Conservation (phyloP, 768 basidiomycete genomes). For the Rhizopogon vesiculosus region DNA sequence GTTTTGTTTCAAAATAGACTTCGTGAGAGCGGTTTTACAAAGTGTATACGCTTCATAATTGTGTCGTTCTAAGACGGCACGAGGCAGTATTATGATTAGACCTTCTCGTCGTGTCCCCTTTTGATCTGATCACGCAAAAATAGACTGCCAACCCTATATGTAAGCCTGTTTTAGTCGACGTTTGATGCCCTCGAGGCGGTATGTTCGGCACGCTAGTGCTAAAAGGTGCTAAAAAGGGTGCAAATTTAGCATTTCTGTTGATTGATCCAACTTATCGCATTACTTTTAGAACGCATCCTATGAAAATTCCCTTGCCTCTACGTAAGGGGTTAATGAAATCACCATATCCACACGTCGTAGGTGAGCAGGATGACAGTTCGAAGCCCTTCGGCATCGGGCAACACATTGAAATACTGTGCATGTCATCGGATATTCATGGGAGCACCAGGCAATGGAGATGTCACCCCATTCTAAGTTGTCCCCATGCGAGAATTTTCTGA, state of each 20-base stretch:
- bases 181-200: not conserved
- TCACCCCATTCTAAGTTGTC: not conserved
- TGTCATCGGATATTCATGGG: not conserved
- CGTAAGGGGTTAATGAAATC: not conserved
- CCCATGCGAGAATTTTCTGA: not conserved
- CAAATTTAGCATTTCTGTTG: not conserved
- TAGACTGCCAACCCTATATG: not conserved
- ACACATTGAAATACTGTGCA: not conserved
- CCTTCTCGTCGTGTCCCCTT: not conserved
- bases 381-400: not conserved
- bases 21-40: not conserved
- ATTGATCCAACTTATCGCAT: not conserved
- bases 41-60: not conserved
- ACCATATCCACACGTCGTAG: not conserved
- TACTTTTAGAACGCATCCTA: not conserved
- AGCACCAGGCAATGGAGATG: not conserved
- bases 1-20: not conserved
- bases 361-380: not conserved
- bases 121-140: not conserved
- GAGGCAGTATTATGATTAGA: not conserved
- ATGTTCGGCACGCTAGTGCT: not conserved
- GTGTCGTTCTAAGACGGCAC: not conserved
- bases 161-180: not conserved
- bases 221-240: not conserved
- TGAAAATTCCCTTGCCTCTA: not conserved